A percentile compares a stretch with the other conserved stretches of the same genome.
Evolutionary conservation across 2,329 filamentous ascomycete genomes (phyloP).

Genomic region (Golovinomyces cichoracearum): DNA sequence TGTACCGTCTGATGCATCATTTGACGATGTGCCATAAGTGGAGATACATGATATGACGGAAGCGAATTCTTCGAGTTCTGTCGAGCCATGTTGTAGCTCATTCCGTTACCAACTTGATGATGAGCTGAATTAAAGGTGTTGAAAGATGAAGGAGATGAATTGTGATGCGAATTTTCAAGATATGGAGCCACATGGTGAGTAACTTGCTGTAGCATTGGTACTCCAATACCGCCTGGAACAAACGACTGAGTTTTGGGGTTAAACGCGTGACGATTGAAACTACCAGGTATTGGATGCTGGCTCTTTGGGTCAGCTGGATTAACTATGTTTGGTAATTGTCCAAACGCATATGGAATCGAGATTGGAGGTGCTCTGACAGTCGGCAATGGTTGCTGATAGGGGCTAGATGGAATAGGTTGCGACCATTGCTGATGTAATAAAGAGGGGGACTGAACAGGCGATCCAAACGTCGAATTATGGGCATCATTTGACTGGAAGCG

Average conservation of each 20-base stretch:
- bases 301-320: slow-evolving; percentile 46
- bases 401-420: slow-evolving; percentile 11
- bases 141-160: slow-evolving; percentile 21
- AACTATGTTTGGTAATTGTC: slow-evolving; percentile 45
- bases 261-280: slow-evolving; percentile 62
- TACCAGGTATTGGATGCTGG: slow-evolving; percentile 64
- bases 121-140: slow-evolving; percentile 14
- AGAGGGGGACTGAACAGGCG: slow-evolving; percentile 14
- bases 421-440: slow-evolving; percentile 13
- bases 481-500: slow-evolving; percentile 14
- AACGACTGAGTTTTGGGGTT: slow-evolving; percentile 90
- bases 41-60: slow-evolving; percentile 16
- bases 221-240: slow-evolving; percentile 36
- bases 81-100: slow-evolving; percentile 16
- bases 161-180: slow-evolving; percentile 14
- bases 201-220: slow-evolving; percentile 20
- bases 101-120: slow-evolving; percentile 13
- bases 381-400: slow-evolving; percentile 12
- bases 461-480: slow-evolving; percentile 14
- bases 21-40: slow-evolving; percentile 14
- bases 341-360: slow-evolving; percentile 42
- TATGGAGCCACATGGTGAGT: slow-evolving; percentile 14
- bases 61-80: slow-evolving; percentile 16
- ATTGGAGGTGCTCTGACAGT: slow-evolving; percentile 8
- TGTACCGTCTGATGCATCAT: slow-evolving; percentile 15